These are phyloP conservation scores for Fusarium humuli DNA, from an alignment of 2,329 filamentous ascomycete species.

Conservation along the genomic window DNA sequence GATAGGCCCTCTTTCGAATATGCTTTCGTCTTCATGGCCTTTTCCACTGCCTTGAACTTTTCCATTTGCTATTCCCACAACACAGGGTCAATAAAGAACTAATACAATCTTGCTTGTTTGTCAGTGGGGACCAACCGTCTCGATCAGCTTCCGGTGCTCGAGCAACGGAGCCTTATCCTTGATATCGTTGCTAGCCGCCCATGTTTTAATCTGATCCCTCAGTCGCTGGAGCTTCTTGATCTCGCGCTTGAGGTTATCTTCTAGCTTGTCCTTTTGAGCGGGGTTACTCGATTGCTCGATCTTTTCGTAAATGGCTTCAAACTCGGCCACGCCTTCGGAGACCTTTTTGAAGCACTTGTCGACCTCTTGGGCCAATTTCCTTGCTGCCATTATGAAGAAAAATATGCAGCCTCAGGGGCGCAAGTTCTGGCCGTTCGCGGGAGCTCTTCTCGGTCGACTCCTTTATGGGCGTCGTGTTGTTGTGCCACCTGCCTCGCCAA, in stretches of 20 bases:
- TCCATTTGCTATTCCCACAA: slow-evolving; percentile 84
- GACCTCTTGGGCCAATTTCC: slow-evolving; percentile 97
- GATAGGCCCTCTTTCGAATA: slow-evolving; percentile 98
- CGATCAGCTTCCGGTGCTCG: slow-evolving; percentile 94
- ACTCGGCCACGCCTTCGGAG: slow-evolving; percentile 88
- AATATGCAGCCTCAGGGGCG: slow-evolving; percentile 34
- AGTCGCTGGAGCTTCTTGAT: slow-evolving; percentile 99
- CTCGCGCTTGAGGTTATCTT: slow-evolving; percentile 97
- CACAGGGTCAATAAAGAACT: slow-evolving; percentile 34
- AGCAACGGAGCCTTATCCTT: slow-evolving; percentile 98
- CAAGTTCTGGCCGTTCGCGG: slow-evolving; percentile 18
- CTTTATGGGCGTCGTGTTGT: slow-evolving; percentile 20
- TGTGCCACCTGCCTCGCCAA: slow-evolving; percentile 28
- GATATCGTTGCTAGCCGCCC: slow-evolving; percentile 98
- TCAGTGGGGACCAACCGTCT: slow-evolving; percentile 76
- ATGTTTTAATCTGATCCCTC: slow-evolving; percentile 99
- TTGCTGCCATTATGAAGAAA: slow-evolving; percentile 80
- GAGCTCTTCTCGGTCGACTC: slow-evolving; percentile 12
- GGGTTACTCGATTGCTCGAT: slow-evolving; percentile 92
- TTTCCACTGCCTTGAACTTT: slow-evolving; percentile 99
- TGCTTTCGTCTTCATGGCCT: slow-evolving; percentile 99
- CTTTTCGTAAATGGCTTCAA: slow-evolving; percentile 97
- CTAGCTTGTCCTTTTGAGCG: slow-evolving; percentile 97
- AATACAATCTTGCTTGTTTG: slow-evolving; percentile 11
- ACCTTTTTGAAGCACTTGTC: slow-evolving; percentile 99